Conservation (phyloP, 208 protist species). For the Leishmania tropica region DNA sequence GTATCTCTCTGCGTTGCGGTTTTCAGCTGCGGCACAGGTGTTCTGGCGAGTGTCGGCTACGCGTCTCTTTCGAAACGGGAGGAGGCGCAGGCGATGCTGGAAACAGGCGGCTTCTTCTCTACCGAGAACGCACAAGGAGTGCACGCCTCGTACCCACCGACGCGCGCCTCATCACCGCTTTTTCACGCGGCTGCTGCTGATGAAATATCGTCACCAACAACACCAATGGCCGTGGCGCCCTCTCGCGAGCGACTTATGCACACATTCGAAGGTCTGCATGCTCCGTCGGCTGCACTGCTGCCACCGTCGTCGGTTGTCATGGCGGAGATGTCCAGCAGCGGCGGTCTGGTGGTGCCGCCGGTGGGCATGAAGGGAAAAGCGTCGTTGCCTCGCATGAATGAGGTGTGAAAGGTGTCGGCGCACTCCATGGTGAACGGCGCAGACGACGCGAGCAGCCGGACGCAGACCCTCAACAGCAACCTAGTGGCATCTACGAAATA, state of each 20-base stretch:
- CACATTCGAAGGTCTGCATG: slow-evolving; percentile 12
- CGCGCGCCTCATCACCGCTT: background rate
- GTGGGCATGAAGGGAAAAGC: background rate
- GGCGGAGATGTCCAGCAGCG: slow-evolving; percentile 1
- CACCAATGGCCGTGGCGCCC: background rate
- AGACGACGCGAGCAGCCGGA: background rate
- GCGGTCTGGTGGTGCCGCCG: no score
- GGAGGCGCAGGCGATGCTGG: background rate
- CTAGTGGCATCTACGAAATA: background rate
- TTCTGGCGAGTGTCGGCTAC: slow-evolving; percentile 2
- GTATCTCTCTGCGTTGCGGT: slow-evolving; percentile 1
- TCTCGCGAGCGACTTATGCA: slow-evolving; percentile 5
- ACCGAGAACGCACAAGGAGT: background rate
- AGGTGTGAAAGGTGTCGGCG: background rate
- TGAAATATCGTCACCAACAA: background rate
- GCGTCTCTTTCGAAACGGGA: background rate
- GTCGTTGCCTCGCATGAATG: background rate
- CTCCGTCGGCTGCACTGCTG: slow-evolving; percentile 1
- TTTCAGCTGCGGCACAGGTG: slow-evolving; percentile 5
- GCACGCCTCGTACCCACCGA: background rate
- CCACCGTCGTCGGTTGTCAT: slow-evolving; percentile 11
- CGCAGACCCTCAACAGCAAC: background rate
- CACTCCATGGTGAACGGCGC: background rate
- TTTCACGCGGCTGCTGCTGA: background rate
- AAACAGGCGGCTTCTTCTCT: background rate